Conservation (phyloP, 2,329 filamentous ascomycete species). For the Xenoacremonium recifei region DNA sequence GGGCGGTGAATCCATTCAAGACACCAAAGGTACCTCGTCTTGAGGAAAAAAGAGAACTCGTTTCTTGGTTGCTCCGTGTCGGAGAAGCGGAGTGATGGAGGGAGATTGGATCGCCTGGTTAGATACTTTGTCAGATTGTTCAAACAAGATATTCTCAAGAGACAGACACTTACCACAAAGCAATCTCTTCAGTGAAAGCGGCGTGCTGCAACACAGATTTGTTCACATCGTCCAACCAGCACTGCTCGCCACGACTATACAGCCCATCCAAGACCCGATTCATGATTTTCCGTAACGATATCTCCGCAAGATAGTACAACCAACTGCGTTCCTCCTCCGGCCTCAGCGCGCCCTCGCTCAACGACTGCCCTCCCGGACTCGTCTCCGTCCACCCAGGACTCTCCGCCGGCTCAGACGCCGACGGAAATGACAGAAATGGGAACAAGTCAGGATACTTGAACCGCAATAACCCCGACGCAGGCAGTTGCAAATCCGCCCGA, state of each 20-base stretch:
- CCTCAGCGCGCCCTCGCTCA: not conserved
- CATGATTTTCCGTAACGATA: conserved; percentile 1
- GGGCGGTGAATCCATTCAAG: conserved; percentile 2
- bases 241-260: not conserved
- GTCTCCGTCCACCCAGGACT: not conserved
- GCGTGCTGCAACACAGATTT: not conserved
- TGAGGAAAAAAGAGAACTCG: conserved; percentile 1
- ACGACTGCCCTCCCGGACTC: not conserved
- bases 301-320: conserved; percentile 1
- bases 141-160: not conserved
- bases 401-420: not conserved
- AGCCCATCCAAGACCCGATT: not conserved
- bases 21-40: not conserved
- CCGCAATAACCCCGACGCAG: not conserved
- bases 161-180: not conserved
- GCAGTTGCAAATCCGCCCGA: not conserved
- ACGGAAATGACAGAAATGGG: conserved; percentile 1
- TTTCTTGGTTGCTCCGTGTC: not conserved
- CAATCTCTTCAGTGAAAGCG: not conserved
- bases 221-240: not conserved
- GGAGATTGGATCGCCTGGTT: not conserved
- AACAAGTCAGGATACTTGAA: conserved; percentile 3
- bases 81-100: not conserved
- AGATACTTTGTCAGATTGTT: too few relatives aligned
- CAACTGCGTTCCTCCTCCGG: conserved; percentile 2